Evolutionary conservation across 2,329 filamentous ascomycete species (phyloP), one percentile per base, ranked within the genome.

Genomic region (Aspergillus tubingensis): DNA sequence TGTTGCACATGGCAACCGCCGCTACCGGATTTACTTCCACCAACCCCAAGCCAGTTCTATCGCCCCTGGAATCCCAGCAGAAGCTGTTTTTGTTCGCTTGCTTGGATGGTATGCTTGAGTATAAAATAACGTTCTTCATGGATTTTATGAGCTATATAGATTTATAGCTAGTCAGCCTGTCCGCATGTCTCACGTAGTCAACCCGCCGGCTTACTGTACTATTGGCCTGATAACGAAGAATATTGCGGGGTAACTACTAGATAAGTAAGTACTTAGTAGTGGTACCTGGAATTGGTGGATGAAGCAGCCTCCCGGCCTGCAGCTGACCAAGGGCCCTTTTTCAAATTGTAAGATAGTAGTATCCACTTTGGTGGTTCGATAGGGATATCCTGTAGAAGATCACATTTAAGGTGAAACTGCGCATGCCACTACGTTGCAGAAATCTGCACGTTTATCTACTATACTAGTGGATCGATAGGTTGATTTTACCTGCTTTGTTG

Each of bases 1-100:
- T 64, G 65, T 67, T 63, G 65, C 64, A 55, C 61, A 47, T 55
- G 53, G 53, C 53, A 55, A 55, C 53, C 53, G 41, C 39, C 39
- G 52, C 23, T 21, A 23, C 27, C 30, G 41, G 41, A 44, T 44
- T 44, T 44, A 44, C 41, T 44, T 44, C 19, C 10, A 10, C 41
- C 41, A 44, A 44, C 41, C 13, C 41, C 19, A 44, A 44, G 23
- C 13, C 19, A 23, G 11, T 36, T 15, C 1, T 15, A 36, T 36
- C 5, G 5, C 32, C 32, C 4, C 32, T 36, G 32, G 32, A 36
- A 36, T 11, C 4, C 2, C 32, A 36, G 11, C 32, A 13, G 10
- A 13, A 36, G 5, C 11, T 13, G 10, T 13, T 36, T 11, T 36
- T 36, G 11, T 5, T 15, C 2, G 32, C 11, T 11, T 13, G 11